A percentile compares a stretch with the other conserved stretches of the same genome.
Evolutionary conservation across 106 monocot genomes (phyloP).

Genomic region (Dioscorea alata): DNA sequence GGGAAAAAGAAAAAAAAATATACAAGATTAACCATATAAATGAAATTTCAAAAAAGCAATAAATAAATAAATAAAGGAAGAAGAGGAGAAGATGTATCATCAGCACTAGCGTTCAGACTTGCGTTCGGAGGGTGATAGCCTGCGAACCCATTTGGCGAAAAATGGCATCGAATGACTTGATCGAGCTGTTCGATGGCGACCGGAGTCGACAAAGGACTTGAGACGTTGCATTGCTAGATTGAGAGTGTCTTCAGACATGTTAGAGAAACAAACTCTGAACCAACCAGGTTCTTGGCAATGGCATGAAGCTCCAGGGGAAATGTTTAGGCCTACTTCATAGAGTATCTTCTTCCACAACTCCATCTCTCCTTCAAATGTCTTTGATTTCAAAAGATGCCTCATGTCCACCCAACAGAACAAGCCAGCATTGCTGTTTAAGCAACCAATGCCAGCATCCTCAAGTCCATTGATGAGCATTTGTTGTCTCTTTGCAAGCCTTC

Average conservation of each 20-base stretch:
- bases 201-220: slow-evolving; percentile 23
- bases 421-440: slow-evolving; percentile 70
- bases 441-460: slow-evolving; percentile 30
- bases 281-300: slow-evolving; percentile 89
- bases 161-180: no score
- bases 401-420: slow-evolving; percentile 95
- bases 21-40: not conserved
- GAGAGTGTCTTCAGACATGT: slow-evolving; percentile 64
- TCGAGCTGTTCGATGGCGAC: not conserved
- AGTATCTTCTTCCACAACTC: slow-evolving; percentile 85
- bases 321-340: slow-evolving; percentile 64
- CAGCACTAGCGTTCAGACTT: slow-evolving; percentile 1
- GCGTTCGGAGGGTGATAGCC: slow-evolving; percentile 1
- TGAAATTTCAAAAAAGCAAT: not conserved
- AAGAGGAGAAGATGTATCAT: not conserved
- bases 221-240: slow-evolving; percentile 52
- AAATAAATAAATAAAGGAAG: no score
- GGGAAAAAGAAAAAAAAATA: not conserved
- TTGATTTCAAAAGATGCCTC: slow-evolving; percentile 40
- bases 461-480: slow-evolving; percentile 43
- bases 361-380: slow-evolving; percentile 56
- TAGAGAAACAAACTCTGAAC: slow-evolving; percentile 90
- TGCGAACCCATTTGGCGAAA: slow-evolving; percentile 2
- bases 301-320: slow-evolving; percentile 83
- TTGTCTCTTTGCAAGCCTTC: slow-evolving; percentile 49